A percentile compares a stretch with the other conserved stretches of the same genome.
Evolutionary conservation across 208 protist genomes (phyloP).

Genomic region (Spironucleus salmonicida): DNA sequence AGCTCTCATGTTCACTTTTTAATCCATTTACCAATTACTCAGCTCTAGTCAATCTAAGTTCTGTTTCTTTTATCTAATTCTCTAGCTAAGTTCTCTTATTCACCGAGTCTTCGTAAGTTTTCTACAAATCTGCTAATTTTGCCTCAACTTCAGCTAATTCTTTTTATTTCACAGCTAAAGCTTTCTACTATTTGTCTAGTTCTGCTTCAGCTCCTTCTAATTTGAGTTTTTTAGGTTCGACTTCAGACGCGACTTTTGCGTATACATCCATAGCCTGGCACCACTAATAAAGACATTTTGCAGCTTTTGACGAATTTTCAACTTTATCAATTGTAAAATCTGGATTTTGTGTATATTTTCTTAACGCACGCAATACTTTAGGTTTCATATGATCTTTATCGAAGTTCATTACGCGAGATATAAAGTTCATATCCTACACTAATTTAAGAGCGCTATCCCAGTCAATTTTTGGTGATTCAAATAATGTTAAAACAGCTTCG

Average conservation of each 20-base stretch:
- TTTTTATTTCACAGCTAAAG: constrained; percentile 63
- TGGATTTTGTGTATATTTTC: constrained; percentile 69
- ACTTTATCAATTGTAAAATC: constrained; percentile 77
- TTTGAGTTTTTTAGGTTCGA: constrained; percentile 73
- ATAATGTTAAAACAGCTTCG: constrained; percentile 82
- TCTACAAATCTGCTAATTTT: constrained; percentile 49
- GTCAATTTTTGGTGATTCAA: constrained; percentile 50
- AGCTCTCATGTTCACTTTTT: constrained; percentile 77
- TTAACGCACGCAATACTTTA: constrained; percentile 61
- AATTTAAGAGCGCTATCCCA: constrained; percentile 25
- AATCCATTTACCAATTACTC: constrained; percentile 74
- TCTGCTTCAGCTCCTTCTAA: constrained; percentile 68
- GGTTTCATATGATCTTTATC: constrained; percentile 78
- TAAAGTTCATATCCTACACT: constrained; percentile 55
- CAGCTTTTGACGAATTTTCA: constrained; percentile 68
- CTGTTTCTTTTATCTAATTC: constrained; percentile 37
- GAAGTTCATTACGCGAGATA: constrained; percentile 73
- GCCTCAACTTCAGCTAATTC: constrained; percentile 58
- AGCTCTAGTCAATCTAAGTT: constrained; percentile 47
- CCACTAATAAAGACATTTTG: constrained; percentile 78
- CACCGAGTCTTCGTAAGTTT: constrained; percentile 38
- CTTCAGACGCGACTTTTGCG: constrained; percentile 63
- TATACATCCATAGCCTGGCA: constrained; percentile 79
- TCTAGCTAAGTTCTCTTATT: constrained; percentile 30
- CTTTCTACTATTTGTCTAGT: constrained; percentile 61